These are phyloP conservation scores for Fusarium sp. DNA, from an alignment of 2,329 filamentous ascomycete genomes.

Conservation along the genomic window DNA sequence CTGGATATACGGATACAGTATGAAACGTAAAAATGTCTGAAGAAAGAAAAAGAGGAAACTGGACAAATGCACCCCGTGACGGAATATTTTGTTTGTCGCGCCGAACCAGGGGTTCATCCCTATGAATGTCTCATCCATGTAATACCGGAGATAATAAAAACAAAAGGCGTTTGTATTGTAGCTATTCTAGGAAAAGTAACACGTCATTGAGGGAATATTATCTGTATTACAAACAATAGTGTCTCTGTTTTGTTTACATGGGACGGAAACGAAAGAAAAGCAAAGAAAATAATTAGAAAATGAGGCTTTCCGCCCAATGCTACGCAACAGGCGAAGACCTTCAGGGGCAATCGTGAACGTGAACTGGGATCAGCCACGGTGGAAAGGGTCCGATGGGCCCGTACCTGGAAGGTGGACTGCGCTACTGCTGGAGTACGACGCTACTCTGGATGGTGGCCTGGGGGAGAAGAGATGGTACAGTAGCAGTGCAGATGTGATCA, in stretches of 20 bases:
- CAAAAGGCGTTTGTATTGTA: neutral
- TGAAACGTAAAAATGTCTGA: neutral
- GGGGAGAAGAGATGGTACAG: neutral
- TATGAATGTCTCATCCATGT: neutral
- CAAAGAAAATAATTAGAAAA: slow-evolving; percentile 15
- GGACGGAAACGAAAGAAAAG: neutral
- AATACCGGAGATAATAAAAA: neutral
- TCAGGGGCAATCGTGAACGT: slow-evolving; percentile 23
- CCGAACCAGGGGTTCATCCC: slow-evolving; percentile 8
- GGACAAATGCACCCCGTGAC: slow-evolving; percentile 5
- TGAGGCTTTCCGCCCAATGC: slow-evolving; percentile 18
- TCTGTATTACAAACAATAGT: neutral
- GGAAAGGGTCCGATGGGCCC: slow-evolving; percentile 6
- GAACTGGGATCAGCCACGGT: slow-evolving; percentile 19
- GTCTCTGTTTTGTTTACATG: slow-evolving; percentile 6
- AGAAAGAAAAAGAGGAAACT: neutral
- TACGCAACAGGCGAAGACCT: neutral
- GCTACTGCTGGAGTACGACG: neutral
- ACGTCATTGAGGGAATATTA: neutral
- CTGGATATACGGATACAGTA: neutral
- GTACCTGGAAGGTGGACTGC: slow-evolving; percentile 3
- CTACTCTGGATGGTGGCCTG: neutral
- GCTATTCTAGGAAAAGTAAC: neutral
- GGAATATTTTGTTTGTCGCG: slow-evolving; percentile 4
- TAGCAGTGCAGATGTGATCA: neutral